Conservation (phyloP, 2,329 filamentous ascomycete genomes). For the Sarocladiaceae sp. region DNA sequence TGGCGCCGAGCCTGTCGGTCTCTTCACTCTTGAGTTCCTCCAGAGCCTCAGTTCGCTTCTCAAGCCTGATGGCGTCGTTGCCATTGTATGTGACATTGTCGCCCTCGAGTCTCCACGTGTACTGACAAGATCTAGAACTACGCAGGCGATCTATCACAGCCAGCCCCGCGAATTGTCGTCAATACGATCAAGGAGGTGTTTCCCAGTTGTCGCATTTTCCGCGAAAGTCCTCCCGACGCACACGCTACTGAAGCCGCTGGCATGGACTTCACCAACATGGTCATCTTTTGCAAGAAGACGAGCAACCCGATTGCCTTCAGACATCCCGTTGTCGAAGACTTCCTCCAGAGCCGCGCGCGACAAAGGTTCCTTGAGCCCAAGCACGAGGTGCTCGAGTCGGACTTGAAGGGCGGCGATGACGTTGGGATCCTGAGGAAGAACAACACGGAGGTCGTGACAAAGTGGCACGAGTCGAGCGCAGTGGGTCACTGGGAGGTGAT, state of each 20-base stretch:
- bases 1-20: conserved; percentile 78
- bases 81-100: conserved; percentile 58
- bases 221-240: conserved; percentile 58
- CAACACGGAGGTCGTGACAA: conserved; percentile 59
- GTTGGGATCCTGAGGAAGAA: conserved; percentile 53
- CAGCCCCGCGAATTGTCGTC: conserved; percentile 70
- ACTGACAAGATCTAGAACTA: conserved; percentile 61
- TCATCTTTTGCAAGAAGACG: conserved; percentile 82
- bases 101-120: not conserved
- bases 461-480: conserved; percentile 70
- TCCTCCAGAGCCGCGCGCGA: conserved; percentile 64
- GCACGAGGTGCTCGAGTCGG: conserved; percentile 56
- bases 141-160: conserved; percentile 76
- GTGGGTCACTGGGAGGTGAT: conserved; percentile 88
- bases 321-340: conserved; percentile 56
- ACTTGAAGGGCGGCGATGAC: conserved; percentile 31
- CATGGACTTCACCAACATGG: conserved; percentile 87
- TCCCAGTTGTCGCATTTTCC: conserved; percentile 84
- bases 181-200: conserved; percentile 79
- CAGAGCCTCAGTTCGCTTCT: conserved; percentile 63
- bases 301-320: conserved; percentile 57
- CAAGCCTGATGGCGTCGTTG: conserved; percentile 72
- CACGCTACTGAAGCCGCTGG: conserved; percentile 40
- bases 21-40: conserved; percentile 87
- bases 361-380: conserved; percentile 64